Evolutionary conservation across 306 rosid genomes (phyloP).

Genomic region (Glycine soja): DNA sequence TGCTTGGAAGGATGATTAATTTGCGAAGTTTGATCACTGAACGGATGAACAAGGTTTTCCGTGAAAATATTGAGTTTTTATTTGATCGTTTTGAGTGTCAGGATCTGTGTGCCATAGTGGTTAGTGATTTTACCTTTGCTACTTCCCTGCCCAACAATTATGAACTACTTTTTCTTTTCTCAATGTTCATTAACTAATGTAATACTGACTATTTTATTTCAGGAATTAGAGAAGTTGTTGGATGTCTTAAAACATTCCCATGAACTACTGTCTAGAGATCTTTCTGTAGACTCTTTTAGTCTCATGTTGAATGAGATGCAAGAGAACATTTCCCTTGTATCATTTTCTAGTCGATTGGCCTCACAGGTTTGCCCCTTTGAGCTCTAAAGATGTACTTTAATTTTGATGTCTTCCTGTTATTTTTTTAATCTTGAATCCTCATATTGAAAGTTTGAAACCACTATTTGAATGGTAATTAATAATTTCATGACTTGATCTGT

Average conservation of each 20-base stretch:
- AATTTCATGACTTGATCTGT: conserved; percentile 36
- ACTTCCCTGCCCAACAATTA: conserved; percentile 33
- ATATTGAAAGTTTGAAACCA: conserved; percentile 2
- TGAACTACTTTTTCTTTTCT: conserved; percentile 22
- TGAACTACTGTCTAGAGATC: conserved; percentile 79
- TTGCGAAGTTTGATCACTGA: conserved; percentile 85
- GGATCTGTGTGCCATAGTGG: conserved; percentile 94
- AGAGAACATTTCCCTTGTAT: conserved; percentile 93
- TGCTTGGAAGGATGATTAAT: conserved; percentile 94
- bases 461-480: conserved; percentile 36
- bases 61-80: conserved; percentile 93
- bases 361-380: conserved; percentile 78
- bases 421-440: conserved; percentile 22
- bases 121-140: conserved; percentile 58
- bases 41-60: conserved; percentile 85
- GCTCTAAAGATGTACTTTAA: conserved; percentile 32
- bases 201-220: conserved; percentile 49
- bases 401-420: conserved; percentile 28
- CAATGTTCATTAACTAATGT: conserved; percentile 31
- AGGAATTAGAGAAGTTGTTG: conserved; percentile 93
- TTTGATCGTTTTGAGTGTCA: conserved; percentile 98
- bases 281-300: conserved; percentile 82
- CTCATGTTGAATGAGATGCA: conserved; percentile 97
- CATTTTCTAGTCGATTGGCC: conserved; percentile 95
- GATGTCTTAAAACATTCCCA: conserved; percentile 85